phyloP scores from a whole-genome alignment of 495 filamentous ascomycete genomes.

The Chaetomidium leptoderma region DNA sequence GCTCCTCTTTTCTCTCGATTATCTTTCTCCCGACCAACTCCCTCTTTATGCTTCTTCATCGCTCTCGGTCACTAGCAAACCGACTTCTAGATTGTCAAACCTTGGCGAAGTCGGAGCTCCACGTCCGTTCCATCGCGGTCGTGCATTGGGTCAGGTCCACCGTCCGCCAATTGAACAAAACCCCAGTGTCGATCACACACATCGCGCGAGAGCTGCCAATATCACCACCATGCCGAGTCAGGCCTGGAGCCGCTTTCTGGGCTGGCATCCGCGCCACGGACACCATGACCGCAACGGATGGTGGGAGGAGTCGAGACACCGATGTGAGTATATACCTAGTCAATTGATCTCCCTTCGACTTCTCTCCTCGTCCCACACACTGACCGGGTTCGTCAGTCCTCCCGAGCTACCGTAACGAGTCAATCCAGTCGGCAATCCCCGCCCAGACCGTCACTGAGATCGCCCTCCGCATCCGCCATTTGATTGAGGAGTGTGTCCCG shows the following conservation, averaged over 20 bases:
- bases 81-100: no score
- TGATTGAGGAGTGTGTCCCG: constrained; percentile 82
- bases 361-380: no score
- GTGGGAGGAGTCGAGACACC: constrained; percentile 36
- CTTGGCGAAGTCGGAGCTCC: no score
- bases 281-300: constrained; percentile 34
- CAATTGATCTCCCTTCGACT: background rate
- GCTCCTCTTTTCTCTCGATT: background rate
- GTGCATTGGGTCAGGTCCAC: no score
- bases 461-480: constrained; percentile 82
- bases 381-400: constrained; percentile 44
- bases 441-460: constrained; percentile 75
- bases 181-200: background rate
- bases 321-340: constrained; percentile 29
- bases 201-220: background rate
- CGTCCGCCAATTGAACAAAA: background rate
- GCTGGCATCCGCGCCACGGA: constrained; percentile 33
- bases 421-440: constrained; percentile 58
- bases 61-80: no score
- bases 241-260: constrained; percentile 38
- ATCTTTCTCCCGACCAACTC: background rate
- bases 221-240: constrained; percentile 27
- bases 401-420: constrained; percentile 54
- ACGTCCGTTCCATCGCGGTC: no score
- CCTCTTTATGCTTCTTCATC: no score